Base-by-base conservation (phyloP, 768 basidiomycete genomes). In the Boletus patriciae region DNA sequence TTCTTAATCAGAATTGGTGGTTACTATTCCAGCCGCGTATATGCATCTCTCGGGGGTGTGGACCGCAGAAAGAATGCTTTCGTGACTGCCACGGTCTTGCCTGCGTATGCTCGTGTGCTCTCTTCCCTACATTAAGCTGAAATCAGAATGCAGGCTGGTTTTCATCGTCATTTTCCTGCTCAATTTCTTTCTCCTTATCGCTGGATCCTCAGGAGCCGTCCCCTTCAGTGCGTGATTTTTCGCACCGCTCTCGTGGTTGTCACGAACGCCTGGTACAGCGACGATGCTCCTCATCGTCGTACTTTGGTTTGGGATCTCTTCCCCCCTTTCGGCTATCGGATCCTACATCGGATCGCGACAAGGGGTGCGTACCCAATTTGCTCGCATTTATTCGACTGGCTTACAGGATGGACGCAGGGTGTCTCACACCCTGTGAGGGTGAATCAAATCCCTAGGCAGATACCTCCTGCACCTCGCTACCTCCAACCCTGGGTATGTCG, bases 381-480 rank as follows among this genome's bases (percentile, higher is more conserved):
- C 33, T 34, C 11, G 12, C 23, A 6, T 33, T 36, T 34, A 33
- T 21, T 46, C 16, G 36, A 31, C 46, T 57, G 40, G 45, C 53
- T 54, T 34, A 66, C 47, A 61, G 25, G 54, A 40, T 21, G 42
- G 46, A 42, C 50, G 5, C 59, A 95, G 92, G 78, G 75, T 29
- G 73, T 97, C 54, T 72, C 77, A n/a, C 83, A 94, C 67, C 95
- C 94, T 12, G 90, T 93, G 38, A 80, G 94, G 57, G 91, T 94
- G 31, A 92, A 96, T 62, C 88, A 85, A 54, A 98, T 98, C 55
- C 96, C 96, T 15, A 83, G 95, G n/a, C 96, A 98, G 70, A 94
- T 98, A 53, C 96, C 96, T 1, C 90, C 92, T 12, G 72, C 78
- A 10, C 92, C 92, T 25, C 90, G 84, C 69, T 95, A 97, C 70